Conservation (phyloP, 1,284 basidiomycete species). For the Melanopsichium pennsylvanicum region DNA sequence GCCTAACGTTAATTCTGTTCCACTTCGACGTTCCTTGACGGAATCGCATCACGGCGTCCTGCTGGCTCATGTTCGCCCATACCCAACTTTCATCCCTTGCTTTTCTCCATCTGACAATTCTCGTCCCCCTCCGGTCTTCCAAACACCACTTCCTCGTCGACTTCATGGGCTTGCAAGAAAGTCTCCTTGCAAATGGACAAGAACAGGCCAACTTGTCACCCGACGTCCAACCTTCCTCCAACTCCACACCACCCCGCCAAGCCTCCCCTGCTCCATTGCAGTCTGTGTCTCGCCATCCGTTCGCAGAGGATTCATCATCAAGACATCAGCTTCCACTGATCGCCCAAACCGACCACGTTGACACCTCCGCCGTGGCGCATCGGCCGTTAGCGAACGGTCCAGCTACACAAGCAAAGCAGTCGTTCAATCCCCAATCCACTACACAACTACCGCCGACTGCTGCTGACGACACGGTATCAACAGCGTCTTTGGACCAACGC, state of each 20-base stretch:
- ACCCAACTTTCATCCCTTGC: no score
- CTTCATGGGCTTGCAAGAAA: slow-evolving; percentile 32
- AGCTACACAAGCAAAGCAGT: no score
- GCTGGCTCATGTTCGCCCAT: no score
- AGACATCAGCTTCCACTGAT: no score
- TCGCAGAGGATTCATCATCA: no score
- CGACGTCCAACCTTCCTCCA: not conserved
- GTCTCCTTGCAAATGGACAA: slow-evolving; percentile 12
- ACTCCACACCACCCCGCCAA: not conserved
- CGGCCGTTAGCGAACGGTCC: no score
- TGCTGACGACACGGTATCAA: not conserved
- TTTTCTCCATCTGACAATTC: no score
- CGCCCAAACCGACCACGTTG: no score
- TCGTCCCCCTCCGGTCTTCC: not conserved
- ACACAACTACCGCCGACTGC: not conserved
- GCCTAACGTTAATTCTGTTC: not conserved
- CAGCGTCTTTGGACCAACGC: not conserved
- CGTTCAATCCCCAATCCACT: not conserved
- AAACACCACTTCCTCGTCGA: slow-evolving; percentile 4
- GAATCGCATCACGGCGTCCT: no score
- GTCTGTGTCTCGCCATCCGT: no score
- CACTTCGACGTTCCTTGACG: not conserved
- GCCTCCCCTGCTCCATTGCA: not conserved
- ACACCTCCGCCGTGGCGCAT: no score
- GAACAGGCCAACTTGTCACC: slow-evolving; percentile 16